Percentiles rank a stretch among this genome's conserved stretches.
Evolutionary conservation across 139 green algal genomes (phyloP).

Genomic region (Chlamydomonas applanata): DNA sequence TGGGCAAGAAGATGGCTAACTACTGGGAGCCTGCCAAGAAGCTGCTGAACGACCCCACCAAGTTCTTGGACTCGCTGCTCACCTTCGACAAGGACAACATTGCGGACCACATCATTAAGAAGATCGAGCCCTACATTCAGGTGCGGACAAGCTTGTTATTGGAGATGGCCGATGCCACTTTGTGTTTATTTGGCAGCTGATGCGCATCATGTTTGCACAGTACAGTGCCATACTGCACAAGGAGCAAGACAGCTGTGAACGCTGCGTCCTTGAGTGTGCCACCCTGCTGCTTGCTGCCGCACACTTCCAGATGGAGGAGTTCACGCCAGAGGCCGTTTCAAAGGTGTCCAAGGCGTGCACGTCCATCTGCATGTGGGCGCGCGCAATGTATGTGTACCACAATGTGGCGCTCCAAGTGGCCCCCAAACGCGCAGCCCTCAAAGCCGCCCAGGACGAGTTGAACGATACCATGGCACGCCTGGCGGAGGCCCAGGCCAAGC

Average conservation of each 20-base stretch:
- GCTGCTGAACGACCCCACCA: slow-evolving; percentile 67
- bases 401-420: slow-evolving; percentile 71
- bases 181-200: too few relatives aligned
- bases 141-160: not conserved
- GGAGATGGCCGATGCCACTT: not conserved
- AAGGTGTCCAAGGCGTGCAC: slow-evolving; percentile 86
- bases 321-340: slow-evolving; percentile 66
- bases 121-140: slow-evolving; percentile 50
- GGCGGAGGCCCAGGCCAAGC: slow-evolving; percentile 45
- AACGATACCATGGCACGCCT: slow-evolving; percentile 57
- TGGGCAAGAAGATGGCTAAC: slow-evolving; percentile 68
- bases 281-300: too few relatives aligned
- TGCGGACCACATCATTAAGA: slow-evolving; percentile 56
- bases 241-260: too few relatives aligned
- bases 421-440: slow-evolving; percentile 70
- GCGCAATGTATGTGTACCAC: slow-evolving; percentile 84
- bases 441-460: slow-evolving; percentile 51
- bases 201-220: too few relatives aligned
- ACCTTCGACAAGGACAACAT: slow-evolving; percentile 86
- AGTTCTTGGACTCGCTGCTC: slow-evolving; percentile 78
- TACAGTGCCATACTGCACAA: too few relatives aligned
- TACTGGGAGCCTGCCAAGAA: slow-evolving; percentile 77
- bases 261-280: too few relatives aligned
- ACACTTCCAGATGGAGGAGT: slow-evolving; percentile 57
- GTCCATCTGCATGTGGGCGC: slow-evolving; percentile 85